phyloP scores from a whole-genome alignment of 106 monocot species.

The Dendrobium huoshanense region DNA sequence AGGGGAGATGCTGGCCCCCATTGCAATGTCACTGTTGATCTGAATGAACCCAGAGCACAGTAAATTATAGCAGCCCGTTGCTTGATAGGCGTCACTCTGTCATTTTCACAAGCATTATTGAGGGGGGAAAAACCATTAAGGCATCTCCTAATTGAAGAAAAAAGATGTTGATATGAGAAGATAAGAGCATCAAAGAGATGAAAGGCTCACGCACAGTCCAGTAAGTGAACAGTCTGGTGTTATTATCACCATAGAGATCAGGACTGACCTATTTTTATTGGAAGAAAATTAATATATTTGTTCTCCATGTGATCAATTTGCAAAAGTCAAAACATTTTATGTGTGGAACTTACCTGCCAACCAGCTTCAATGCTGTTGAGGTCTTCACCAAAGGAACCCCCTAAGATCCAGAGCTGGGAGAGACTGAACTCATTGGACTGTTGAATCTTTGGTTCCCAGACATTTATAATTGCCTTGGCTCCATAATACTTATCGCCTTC shows the following conservation, averaged over 20 bases:
- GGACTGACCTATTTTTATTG: constrained; percentile 46
- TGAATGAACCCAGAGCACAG: constrained; percentile 76
- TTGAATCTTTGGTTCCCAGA: constrained; percentile 88
- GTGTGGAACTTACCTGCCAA: constrained; percentile 51
- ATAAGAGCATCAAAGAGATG: background rate
- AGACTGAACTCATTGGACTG: constrained; percentile 85
- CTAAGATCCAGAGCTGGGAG: constrained; percentile 81
- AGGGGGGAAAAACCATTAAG: background rate
- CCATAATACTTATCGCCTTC: constrained; percentile 84
- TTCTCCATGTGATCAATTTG: background rate
- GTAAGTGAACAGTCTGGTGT: constrained; percentile 60
- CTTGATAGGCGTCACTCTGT: constrained; percentile 69
- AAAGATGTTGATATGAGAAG: background rate
- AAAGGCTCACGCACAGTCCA: constrained; percentile 51
- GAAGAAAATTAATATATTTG: background rate
- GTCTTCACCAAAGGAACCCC: constrained; percentile 77
- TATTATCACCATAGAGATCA: constrained; percentile 70
- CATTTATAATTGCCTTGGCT: constrained; percentile 89
- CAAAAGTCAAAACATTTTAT: background rate
- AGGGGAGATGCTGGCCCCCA: constrained; percentile 62
- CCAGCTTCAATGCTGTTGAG: constrained; percentile 94
- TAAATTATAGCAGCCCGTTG: constrained; percentile 76
- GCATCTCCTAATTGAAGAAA: background rate
- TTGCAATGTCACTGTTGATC: constrained; percentile 55
- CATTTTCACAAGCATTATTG: background rate